Percentiles rank a stretch among this genome's conserved stretches.
Conservation (phyloP, 148 eudicot genomes). For the Pharnaceum exiguum region DNA sequence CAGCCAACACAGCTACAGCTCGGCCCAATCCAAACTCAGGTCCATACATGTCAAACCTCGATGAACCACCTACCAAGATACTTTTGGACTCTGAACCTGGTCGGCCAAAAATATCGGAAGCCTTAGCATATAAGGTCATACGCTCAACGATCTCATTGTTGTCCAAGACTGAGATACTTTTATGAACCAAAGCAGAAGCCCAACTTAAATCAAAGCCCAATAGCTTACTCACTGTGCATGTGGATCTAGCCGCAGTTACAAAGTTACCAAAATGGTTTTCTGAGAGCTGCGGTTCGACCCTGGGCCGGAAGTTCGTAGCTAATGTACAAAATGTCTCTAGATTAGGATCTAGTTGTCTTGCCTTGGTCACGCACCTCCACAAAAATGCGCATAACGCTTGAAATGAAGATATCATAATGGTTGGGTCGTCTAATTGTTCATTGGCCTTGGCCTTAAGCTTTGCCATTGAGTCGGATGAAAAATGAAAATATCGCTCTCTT, state of each 20-base stretch:
- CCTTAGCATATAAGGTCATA: not conserved
- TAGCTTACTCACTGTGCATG: not conserved
- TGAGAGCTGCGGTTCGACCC: constrained; percentile 16
- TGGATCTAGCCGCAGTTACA: not conserved
- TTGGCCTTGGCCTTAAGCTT: constrained; percentile 18
- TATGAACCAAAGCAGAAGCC: not conserved
- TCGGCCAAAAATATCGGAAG: not conserved
- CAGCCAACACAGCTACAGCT: not conserved
- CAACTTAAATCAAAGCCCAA: not conserved
- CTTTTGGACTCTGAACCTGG: not conserved
- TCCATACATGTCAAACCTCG: constrained; percentile 4
- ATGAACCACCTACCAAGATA: not conserved
- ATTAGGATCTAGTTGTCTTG: constrained; percentile 3
- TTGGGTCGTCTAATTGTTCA: not conserved
- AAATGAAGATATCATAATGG: constrained; percentile 4
- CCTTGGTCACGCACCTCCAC: constrained; percentile 23
- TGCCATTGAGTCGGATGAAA: constrained; percentile 3
- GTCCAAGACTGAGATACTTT: not conserved
- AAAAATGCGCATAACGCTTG: constrained; percentile 18
- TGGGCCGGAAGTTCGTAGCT: constrained; percentile 1
- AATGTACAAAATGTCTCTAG: not conserved
- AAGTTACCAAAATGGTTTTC: constrained; percentile 2
- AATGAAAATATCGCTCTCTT: constrained; percentile 11
- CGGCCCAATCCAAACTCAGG: constrained; percentile 12
- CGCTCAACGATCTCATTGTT: not conserved